phyloP scores from a whole-genome alignment of 495 filamentous ascomycete genomes.

The Aspergillus olivimuriae region DNA sequence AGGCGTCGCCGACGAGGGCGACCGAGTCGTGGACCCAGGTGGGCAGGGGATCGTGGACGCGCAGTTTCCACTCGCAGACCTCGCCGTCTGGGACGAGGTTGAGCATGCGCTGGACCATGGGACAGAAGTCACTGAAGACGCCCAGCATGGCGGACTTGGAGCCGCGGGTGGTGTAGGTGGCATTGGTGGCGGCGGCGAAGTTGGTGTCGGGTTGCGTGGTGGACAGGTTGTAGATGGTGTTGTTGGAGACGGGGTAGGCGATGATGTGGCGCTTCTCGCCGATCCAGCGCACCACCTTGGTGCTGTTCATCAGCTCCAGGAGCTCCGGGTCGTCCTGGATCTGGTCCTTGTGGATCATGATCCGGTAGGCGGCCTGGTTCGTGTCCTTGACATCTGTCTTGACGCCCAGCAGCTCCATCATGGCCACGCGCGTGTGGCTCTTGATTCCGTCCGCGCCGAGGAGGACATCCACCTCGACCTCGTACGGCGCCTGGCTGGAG shows the following conservation, averaged over 20 bases:
- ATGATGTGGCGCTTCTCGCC: conserved; percentile 75
- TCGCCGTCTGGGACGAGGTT: conserved; percentile 74
- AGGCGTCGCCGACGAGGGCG: conserved; percentile 74
- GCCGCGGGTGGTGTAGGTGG: conserved; percentile 70
- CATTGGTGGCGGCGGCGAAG: conserved; percentile 64
- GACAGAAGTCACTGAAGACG: conserved; percentile 65
- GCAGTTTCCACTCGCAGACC: conserved; percentile 76
- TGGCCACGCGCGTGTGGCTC: conserved; percentile 51
- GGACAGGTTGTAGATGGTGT: conserved; percentile 74
- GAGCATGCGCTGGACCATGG: conserved; percentile 65
- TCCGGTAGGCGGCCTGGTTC: conserved; percentile 75
- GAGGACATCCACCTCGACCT: conserved; percentile 59
- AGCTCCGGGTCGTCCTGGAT: conserved; percentile 64
- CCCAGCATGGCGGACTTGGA: conserved; percentile 61
- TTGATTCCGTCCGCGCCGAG: conserved; percentile 73
- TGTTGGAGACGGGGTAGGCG: conserved; percentile 69
- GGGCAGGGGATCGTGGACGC: conserved; percentile 60
- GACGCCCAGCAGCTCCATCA: conserved; percentile 52
- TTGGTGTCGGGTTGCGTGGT: conserved; percentile 68
- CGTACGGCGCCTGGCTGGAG: conserved; percentile 39
- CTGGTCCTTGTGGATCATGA: conserved; percentile 67
- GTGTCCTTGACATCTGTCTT: conserved; percentile 60
- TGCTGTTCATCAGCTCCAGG: conserved; percentile 56
- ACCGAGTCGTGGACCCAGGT: conserved; percentile 62
- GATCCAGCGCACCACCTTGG: conserved; percentile 71